These are phyloP conservation scores for Lachnellula cervina DNA, from an alignment of 2,329 filamentous ascomycete species.

Conservation along the genomic window DNA sequence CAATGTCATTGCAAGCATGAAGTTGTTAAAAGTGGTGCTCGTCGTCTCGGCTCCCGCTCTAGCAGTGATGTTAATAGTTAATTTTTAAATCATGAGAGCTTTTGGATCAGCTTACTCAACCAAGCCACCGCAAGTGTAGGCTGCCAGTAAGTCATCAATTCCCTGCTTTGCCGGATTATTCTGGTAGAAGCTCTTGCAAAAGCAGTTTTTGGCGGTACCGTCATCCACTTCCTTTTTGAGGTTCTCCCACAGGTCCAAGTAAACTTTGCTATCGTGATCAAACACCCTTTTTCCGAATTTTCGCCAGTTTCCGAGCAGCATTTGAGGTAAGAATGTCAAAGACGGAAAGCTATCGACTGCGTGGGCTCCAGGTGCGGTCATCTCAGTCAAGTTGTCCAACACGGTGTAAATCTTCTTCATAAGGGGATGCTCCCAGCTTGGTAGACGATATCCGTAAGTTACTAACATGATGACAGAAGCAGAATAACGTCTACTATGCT, in stretches of 20 bases:
- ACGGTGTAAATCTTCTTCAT: constrained; percentile 34
- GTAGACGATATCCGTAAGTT: constrained; percentile 36
- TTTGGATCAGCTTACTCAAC: constrained; percentile 31
- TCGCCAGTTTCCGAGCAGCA: constrained; percentile 22
- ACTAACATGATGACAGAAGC: constrained; percentile 39
- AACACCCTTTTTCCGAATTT: constrained; percentile 10
- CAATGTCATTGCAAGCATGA: constrained; percentile 34
- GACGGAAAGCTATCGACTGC: constrained; percentile 34
- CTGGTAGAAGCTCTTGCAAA: constrained; percentile 39
- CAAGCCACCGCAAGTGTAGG: constrained; percentile 40
- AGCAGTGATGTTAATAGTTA: no score
- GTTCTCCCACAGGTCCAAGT: constrained; percentile 36
- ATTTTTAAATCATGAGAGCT: no score
- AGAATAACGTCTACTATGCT: constrained; percentile 38
- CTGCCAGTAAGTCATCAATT: constrained; percentile 40
- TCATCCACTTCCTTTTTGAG: constrained; percentile 30
- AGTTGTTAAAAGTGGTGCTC: constrained; percentile 27
- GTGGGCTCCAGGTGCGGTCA: constrained; percentile 35
- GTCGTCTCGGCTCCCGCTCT: constrained; percentile 30
- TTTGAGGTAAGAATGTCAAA: constrained; percentile 25
- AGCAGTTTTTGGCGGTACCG: constrained; percentile 36
- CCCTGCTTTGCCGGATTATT: constrained; percentile 36
- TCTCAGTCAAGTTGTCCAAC: constrained; percentile 33
- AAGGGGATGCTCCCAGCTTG: constrained; percentile 33
- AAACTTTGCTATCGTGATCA: constrained; percentile 19